These are phyloP conservation scores for Linnemannia exigua DNA, from an alignment of 192 early-diverging fungal genomes.

Conservation along the genomic window DNA sequence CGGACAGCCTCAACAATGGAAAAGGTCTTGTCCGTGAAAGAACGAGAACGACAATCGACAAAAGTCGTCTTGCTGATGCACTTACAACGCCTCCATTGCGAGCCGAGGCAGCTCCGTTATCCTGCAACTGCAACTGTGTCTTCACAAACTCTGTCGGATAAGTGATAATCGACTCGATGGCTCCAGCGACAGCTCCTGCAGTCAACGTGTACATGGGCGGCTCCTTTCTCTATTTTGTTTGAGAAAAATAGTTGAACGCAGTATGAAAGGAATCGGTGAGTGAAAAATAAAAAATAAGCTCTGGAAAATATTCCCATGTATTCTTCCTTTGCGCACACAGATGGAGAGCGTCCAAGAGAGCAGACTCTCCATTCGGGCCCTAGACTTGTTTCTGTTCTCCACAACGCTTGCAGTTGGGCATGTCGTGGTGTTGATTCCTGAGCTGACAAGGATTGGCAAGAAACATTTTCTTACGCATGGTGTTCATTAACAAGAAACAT, in stretches of 20 bases:
- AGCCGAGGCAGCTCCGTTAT: constrained; percentile 26
- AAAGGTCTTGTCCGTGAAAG: neutral
- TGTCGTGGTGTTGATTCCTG: too few species aligned
- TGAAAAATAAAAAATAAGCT: neutral
- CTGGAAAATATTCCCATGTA: neutral
- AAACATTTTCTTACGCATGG: neutral
- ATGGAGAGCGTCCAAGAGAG: neutral
- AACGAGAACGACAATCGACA: neutral
- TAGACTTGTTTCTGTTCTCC: neutral
- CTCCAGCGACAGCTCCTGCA: constrained; percentile 90
- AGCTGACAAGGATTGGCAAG: too few species aligned
- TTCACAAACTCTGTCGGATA: constrained; percentile 97
- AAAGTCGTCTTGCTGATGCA: neutral
- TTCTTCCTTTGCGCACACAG: neutral
- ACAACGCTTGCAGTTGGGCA: neutral
- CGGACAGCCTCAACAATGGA: neutral
- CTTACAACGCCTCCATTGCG: constrained; percentile 38
- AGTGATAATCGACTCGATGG: constrained; percentile 89
- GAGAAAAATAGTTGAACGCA: neutral
- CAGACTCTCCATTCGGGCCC: neutral
- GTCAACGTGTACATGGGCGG: constrained; percentile 69
- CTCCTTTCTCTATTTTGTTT: constrained; percentile 40
- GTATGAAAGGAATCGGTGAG: neutral
- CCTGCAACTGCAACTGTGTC: constrained; percentile 93
- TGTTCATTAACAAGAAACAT: neutral